phyloP scores from a whole-genome alignment of 345 rosid species.

The thale cress (Arabidopsis thaliana) region TAIR10.1 NC_003075.7:14759501-14760000 shows the following conservation, averaged over 20 bases:
- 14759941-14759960: conserved; percentile 45
- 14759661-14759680: conserved; percentile 89
- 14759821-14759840: conserved; percentile 23
- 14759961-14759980: conserved; percentile 42
- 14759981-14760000: conserved; percentile 23
- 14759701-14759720: conserved; percentile 46
- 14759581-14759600: background rate
- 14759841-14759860: conserved; percentile 19
- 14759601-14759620: conserved; percentile 11
- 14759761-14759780: conserved; percentile 18
- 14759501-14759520: conserved; percentile 64
- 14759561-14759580: background rate
- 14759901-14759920: conserved; percentile 43
- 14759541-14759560: conserved; percentile 17
- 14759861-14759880: conserved; percentile 26
- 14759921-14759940: conserved; percentile 48
- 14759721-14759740: conserved; percentile 44
- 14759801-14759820: conserved; percentile 30
- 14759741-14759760: conserved; percentile 34
- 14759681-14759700: conserved; percentile 91
- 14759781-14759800: conserved; percentile 29
- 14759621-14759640: conserved; percentile 18
- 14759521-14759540: conserved; percentile 29
- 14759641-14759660: conserved; percentile 44
- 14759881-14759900: conserved; percentile 30